These are phyloP conservation scores for Colletotrichum limetticola DNA, from an alignment of 2,329 filamentous ascomycete species.

Conservation along the genomic window DNA sequence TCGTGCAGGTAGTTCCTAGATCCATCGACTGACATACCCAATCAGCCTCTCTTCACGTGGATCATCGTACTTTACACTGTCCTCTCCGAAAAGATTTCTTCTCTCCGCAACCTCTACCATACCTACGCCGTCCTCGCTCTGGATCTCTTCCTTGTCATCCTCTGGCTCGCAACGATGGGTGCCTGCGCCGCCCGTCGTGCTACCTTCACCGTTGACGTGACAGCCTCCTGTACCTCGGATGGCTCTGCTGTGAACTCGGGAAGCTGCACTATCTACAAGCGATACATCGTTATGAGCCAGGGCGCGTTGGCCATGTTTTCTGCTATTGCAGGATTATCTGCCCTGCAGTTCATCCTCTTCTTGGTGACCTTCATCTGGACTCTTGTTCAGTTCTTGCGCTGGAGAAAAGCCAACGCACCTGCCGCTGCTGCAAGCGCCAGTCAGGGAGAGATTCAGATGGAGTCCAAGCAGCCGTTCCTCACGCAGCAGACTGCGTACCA, in stretches of 20 bases:
- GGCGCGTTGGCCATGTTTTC: conserved; percentile 49
- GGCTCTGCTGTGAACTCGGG: conserved; percentile 53
- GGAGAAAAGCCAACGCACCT: conserved; percentile 45
- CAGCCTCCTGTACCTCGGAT: conserved; percentile 46
- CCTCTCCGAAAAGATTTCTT: conserved; percentile 51
- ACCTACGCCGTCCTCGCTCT: conserved; percentile 56
- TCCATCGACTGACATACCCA: background rate
- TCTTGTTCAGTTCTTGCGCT: conserved; percentile 46
- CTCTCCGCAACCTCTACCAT: conserved; percentile 51
- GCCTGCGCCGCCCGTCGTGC: conserved; percentile 53
- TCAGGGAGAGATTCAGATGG: conserved; percentile 47
- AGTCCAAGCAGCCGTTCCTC: conserved; percentile 34
- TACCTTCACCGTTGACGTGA: conserved; percentile 46
- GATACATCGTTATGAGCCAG: conserved; percentile 47
- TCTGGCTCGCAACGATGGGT: conserved; percentile 58
- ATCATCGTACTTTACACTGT: conserved; percentile 53
- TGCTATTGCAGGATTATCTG: conserved; percentile 55
- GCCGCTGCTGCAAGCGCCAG: conserved; percentile 23
- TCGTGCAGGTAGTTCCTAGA: too few relatives aligned
- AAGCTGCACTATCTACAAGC: conserved; percentile 46
- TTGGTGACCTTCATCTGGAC: conserved; percentile 50
- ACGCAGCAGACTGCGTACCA: conserved; percentile 37
- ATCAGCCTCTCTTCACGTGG: conserved; percentile 58
- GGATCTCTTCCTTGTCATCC: conserved; percentile 55
- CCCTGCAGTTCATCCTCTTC: conserved; percentile 54